Conservation (phyloP, 208 protist genomes). For the Leishmania amazonensis region DNA sequence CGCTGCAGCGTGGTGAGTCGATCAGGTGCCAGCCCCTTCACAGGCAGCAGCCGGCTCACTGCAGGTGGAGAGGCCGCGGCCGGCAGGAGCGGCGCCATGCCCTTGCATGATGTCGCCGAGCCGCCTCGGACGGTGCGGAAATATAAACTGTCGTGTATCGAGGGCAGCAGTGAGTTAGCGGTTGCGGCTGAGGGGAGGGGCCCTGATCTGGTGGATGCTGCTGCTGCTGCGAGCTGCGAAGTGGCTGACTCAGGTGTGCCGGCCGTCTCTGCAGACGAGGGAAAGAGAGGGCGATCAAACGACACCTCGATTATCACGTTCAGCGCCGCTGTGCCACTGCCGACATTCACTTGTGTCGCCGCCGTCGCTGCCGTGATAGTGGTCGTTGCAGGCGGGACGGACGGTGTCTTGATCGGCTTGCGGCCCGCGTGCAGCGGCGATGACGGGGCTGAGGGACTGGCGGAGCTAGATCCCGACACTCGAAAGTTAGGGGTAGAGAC, state of each 20-base stretch:
- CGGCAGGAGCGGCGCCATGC: not conserved
- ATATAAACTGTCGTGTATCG: conserved; percentile 22
- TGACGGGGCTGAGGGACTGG: not conserved
- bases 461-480: not conserved
- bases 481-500: not conserved
- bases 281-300: conserved; percentile 21
- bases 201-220: not conserved
- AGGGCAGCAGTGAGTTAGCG: not conserved
- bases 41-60: conserved; percentile 2
- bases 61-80: not conserved
- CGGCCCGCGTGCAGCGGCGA: not conserved
- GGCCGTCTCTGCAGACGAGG: not conserved
- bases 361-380: not conserved
- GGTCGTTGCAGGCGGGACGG: not conserved
- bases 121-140: conserved; percentile 14
- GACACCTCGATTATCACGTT: conserved; percentile 18
- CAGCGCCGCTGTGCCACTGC: not conserved
- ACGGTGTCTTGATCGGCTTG: not conserved
- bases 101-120: not conserved
- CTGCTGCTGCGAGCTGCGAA: not conserved
- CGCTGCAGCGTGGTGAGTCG: conserved; percentile 20
- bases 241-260: not conserved
- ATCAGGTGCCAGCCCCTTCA: conserved; percentile 2
- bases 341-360: not conserved
- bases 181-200: not conserved